These are phyloP conservation scores for Phytophthora tubulina DNA, from an alignment of 352 stramenopile genomes.

Conservation along the genomic window DNA sequence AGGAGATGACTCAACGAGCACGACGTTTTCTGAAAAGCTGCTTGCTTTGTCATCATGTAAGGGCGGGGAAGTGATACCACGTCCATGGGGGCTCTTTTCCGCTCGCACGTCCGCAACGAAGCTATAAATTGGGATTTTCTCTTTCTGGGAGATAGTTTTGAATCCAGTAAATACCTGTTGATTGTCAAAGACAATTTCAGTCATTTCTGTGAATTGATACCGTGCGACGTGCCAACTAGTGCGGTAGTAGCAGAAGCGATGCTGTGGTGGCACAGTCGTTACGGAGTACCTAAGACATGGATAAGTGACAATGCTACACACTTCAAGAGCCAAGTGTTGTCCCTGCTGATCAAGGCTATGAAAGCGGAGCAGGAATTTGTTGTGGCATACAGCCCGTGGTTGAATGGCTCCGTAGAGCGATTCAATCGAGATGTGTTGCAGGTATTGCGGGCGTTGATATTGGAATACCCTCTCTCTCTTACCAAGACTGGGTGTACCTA, in stretches of 20 bases:
- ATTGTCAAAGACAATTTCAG: slow-evolving; percentile 24
- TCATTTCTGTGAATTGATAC: slow-evolving; percentile 21
- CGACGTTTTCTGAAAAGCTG: slow-evolving; percentile 1
- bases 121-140: slow-evolving; percentile 14
- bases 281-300: slow-evolving; percentile 15
- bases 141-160: slow-evolving; percentile 7
- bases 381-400: slow-evolving; percentile 11
- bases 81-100: slow-evolving; percentile 4
- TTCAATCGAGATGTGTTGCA: slow-evolving; percentile 1
- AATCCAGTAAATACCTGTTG: slow-evolving; percentile 9
- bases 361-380: slow-evolving; percentile 15
- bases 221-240: slow-evolving; percentile 10
- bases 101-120: slow-evolving; percentile 2
- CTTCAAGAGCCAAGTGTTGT: slow-evolving; percentile 13
- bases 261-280: slow-evolving; percentile 16
- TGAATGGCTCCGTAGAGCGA: slow-evolving; percentile 5
- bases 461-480: slow-evolving; percentile 7
- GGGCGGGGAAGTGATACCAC: neutral
- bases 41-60: slow-evolving; percentile 15
- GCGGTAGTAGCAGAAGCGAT: neutral
- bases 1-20: neutral
- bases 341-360: slow-evolving; percentile 10
- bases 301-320: slow-evolving; percentile 15
- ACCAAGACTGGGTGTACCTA: neutral
- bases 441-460: slow-evolving; percentile 1